A percentile compares a stretch with the other conserved stretches of the same genome.
phyloP scores from a whole-genome alignment of 495 filamentous ascomycete genomes.

The Xanthoparmelia taractica region DNA sequence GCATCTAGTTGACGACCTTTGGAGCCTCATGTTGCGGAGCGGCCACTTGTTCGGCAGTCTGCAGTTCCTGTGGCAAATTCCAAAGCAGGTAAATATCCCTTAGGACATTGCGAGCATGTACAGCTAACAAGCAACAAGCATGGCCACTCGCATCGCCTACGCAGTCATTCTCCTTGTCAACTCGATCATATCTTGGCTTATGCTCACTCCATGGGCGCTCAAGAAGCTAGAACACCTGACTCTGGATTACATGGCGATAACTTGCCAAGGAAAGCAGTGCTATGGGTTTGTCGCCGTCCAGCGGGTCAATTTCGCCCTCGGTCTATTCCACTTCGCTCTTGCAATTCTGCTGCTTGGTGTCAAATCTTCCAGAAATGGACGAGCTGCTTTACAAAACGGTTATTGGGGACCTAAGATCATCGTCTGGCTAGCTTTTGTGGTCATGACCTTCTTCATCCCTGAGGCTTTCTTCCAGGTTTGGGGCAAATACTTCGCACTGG shows the following conservation, averaged over 20 bases:
- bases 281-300: constrained; percentile 95
- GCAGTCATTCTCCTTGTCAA: constrained; percentile 93
- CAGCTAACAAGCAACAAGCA: constrained; percentile 44
- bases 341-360: constrained; percentile 81
- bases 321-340: constrained; percentile 83
- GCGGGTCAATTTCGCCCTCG: constrained; percentile 94
- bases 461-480: constrained; percentile 92
- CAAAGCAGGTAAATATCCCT: constrained; percentile 66
- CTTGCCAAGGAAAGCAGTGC: constrained; percentile 82
- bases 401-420: constrained; percentile 87
- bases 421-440: constrained; percentile 76
- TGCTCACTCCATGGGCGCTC: constrained; percentile 98
- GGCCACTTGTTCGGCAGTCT: constrained; percentile 89
- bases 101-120: neutral
- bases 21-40: constrained; percentile 87
- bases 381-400: constrained; percentile 87
- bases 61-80: constrained; percentile 91
- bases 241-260: constrained; percentile 89
- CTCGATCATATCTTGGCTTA: constrained; percentile 94
- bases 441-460: constrained; percentile 90
- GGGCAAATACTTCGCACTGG: constrained; percentile 86
- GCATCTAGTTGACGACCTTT: constrained; percentile 60
- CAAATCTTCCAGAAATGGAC: constrained; percentile 73
- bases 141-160: constrained; percentile 95
- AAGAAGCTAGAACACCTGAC: constrained; percentile 88